Evolutionary conservation across 768 basidiomycete species (phyloP).

Genomic region (Obba rivulosa): DNA sequence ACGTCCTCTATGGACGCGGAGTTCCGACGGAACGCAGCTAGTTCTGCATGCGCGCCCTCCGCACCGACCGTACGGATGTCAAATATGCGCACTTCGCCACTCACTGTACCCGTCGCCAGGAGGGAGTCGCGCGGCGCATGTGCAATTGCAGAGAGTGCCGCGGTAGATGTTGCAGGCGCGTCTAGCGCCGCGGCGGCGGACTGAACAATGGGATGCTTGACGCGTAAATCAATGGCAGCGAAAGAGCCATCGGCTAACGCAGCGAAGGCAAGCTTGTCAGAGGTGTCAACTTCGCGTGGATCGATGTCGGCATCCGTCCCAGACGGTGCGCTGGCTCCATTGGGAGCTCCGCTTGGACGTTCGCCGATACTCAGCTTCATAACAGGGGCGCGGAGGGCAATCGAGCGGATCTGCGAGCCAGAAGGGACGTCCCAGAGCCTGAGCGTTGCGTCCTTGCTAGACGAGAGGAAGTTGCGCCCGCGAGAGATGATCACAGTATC

Average conservation of each 20-base stretch:
- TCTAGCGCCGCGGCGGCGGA: slow-evolving; percentile 18
- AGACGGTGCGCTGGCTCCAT: slow-evolving; percentile 8
- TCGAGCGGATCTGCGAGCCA: slow-evolving; percentile 40
- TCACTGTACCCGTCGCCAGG: slow-evolving; percentile 53
- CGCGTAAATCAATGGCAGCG: slow-evolving; percentile 49
- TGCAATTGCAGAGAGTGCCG: slow-evolving; percentile 39
- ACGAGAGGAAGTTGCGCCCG: slow-evolving; percentile 63
- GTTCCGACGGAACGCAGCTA: slow-evolving; percentile 39
- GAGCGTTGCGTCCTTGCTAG: slow-evolving; percentile 63
- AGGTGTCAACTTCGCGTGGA: slow-evolving; percentile 40
- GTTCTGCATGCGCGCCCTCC: slow-evolving; percentile 14
- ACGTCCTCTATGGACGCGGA: slow-evolving; percentile 47
- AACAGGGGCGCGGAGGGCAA: slow-evolving; percentile 36
- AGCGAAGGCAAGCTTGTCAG: slow-evolving; percentile 44
- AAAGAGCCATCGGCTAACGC: slow-evolving; percentile 53
- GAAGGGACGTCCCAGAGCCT: slow-evolving; percentile 69
- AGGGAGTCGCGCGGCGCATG: slow-evolving; percentile 37
- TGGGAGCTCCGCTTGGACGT: slow-evolving; percentile 23
- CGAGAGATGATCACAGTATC: slow-evolving; percentile 56
- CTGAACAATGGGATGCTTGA: slow-evolving; percentile 25
- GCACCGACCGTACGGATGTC: slow-evolving; percentile 41
- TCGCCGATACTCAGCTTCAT: slow-evolving; percentile 41
- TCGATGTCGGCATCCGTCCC: slow-evolving; percentile 10
- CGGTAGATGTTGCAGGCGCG: slow-evolving; percentile 10
- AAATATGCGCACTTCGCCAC: slow-evolving; percentile 51